Percentiles rank a stretch among this genome's conserved stretches.
These are phyloP conservation scores for Spergularia azorica DNA, from an alignment of 179 eudicot species.

Conservation along the genomic window DNA sequence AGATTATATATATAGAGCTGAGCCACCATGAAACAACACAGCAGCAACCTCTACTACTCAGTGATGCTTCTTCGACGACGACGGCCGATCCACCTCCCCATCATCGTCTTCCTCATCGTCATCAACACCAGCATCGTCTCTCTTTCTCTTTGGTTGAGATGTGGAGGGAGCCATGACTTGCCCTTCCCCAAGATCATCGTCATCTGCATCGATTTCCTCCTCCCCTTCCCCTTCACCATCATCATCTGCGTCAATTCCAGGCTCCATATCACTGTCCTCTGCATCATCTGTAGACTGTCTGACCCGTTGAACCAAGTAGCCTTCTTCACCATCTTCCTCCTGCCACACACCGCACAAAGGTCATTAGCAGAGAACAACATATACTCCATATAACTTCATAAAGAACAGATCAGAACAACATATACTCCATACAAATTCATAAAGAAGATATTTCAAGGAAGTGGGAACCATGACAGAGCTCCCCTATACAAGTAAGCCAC, in stretches of 20 bases:
- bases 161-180: slow-evolving; percentile 61
- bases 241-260: slow-evolving; percentile 47
- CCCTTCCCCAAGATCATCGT: slow-evolving; percentile 59
- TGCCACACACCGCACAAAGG: slow-evolving; percentile 37
- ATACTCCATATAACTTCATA: too few relatives aligned
- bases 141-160: slow-evolving; percentile 63
- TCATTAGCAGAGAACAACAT: not conserved
- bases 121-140: slow-evolving; percentile 28
- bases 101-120: slow-evolving; percentile 45
- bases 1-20: slow-evolving; percentile 5
- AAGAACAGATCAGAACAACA: too few relatives aligned
- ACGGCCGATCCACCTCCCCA: slow-evolving; percentile 29
- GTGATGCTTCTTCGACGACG: slow-evolving; percentile 38
- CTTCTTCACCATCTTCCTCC: slow-evolving; percentile 80
- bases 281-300: slow-evolving; percentile 46
- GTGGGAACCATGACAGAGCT: too few relatives aligned
- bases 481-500: too few relatives aligned
- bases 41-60: slow-evolving; percentile 13
- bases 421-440: too few relatives aligned
- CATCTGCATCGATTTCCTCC: slow-evolving; percentile 41
- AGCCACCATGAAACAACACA: slow-evolving; percentile 19
- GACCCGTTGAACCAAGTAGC: slow-evolving; percentile 79
- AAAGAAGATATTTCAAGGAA: too few relatives aligned
- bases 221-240: slow-evolving; percentile 36
- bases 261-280: slow-evolving; percentile 55